These are phyloP conservation scores for Ilyonectria sp. DNA, from an alignment of 2,329 filamentous ascomycete species.

Conservation along the genomic window DNA sequence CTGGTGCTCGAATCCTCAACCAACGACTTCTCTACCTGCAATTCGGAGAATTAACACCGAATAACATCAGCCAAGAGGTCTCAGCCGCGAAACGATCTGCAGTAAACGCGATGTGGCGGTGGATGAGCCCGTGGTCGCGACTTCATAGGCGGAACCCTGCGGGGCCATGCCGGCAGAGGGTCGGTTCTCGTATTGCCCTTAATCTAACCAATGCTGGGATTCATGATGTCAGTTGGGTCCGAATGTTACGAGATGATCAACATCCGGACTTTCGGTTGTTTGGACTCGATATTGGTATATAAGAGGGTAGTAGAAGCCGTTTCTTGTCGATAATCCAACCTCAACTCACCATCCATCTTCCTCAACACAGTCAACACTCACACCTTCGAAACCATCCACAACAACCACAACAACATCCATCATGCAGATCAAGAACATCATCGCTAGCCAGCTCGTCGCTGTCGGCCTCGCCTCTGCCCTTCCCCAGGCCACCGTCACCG, in stretches of 20 bases:
- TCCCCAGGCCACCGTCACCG: conserved; percentile 19
- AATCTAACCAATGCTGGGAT: conserved; percentile 1
- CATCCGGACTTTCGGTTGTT: conserved; percentile 33
- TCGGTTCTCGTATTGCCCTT: conserved; percentile 16
- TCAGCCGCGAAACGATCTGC: background rate
- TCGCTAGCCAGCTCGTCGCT: conserved; percentile 33
- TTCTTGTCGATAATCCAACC: background rate
- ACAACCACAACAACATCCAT: conserved; percentile 22
- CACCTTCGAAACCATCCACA: background rate
- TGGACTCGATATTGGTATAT: conserved; percentile 26
- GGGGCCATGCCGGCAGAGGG: conserved; percentile 1
- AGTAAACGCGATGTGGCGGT: conserved; percentile 1
- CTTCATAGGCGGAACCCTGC: conserved; percentile 3
- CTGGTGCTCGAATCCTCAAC: background rate
- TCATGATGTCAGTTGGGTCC: conserved; percentile 41
- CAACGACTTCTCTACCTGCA: background rate
- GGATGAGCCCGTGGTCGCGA: background rate
- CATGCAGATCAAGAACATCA: conserved; percentile 47
- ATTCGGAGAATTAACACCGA: conserved; percentile 7
- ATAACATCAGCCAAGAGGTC: background rate
- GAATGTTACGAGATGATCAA: conserved; percentile 34
- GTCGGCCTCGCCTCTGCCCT: conserved; percentile 28
- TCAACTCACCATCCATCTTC: conserved; percentile 2
- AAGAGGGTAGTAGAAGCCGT: conserved; percentile 14
- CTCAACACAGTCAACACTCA: background rate